A percentile compares a stretch with the other conserved stretches of the same genome.
Evolutionary conservation across 2,329 filamentous ascomycete species (phyloP).

Genomic region (Sporothrix brunneoviolacea): DNA sequence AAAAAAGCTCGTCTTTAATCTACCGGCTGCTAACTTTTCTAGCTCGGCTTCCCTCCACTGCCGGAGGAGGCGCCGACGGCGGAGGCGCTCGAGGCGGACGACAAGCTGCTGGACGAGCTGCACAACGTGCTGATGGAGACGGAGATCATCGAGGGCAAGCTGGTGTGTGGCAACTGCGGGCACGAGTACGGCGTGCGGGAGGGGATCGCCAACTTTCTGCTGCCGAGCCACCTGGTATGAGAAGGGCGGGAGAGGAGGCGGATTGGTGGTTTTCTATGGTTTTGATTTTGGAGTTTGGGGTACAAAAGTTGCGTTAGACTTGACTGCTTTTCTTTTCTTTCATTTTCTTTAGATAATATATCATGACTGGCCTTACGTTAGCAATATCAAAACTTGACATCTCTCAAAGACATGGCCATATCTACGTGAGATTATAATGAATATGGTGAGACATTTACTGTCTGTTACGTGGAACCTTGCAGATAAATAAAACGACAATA

Average conservation of each 20-base stretch:
- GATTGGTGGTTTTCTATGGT: too few relatives aligned
- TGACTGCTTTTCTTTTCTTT: not conserved
- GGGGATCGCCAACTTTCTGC: slow-evolving; percentile 90
- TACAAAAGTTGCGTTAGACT: slow-evolving; percentile 6
- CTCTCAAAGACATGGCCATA: too few relatives aligned
- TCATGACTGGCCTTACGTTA: too few relatives aligned
- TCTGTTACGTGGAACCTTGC: too few relatives aligned
- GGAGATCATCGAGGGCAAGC: slow-evolving; percentile 77
- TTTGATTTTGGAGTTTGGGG: slow-evolving; percentile 5
- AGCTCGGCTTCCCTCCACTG: slow-evolving; percentile 75
- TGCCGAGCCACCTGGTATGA: slow-evolving; percentile 83
- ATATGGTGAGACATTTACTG: too few relatives aligned
- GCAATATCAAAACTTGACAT: too few relatives aligned
- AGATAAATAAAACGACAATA: not conserved
- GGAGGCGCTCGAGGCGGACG: slow-evolving; percentile 57
- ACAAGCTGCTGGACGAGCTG: slow-evolving; percentile 67
- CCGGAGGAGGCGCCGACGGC: slow-evolving; percentile 57
- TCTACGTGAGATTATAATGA: too few relatives aligned
- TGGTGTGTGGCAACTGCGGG: slow-evolving; percentile 85
- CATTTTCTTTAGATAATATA: too few relatives aligned
- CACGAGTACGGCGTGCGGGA: slow-evolving; percentile 94
- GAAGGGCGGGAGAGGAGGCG: not conserved
- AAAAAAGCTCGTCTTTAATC: too few relatives aligned
- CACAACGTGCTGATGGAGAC: slow-evolving; percentile 84
- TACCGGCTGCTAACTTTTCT: too few relatives aligned